Evolutionary conservation across 2,329 filamentous ascomycete genomes (phyloP), one percentile per base, ranked within the genome.

Genomic region (Zymoseptoria tritici): DNA sequence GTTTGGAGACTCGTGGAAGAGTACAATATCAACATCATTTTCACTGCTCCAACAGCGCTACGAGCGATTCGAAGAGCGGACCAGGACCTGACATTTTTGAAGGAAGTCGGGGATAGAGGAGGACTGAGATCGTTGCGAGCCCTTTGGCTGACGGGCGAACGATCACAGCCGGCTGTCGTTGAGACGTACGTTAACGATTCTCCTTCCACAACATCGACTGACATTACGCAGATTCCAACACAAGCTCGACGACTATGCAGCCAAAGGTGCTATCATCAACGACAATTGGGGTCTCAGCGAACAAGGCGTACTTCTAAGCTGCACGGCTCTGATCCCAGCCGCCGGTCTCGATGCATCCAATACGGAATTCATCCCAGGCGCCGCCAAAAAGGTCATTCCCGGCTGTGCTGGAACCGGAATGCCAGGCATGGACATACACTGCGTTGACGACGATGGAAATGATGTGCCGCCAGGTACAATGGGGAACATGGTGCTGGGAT

Each of bases 371-470:
- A 91, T 88, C 67, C 89, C 91, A 0, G 93, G 93, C 0, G 93
- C 89, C 62, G 93, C 92, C 4, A 92, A 92, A 0, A 94, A 96
- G 72, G 83, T 91, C 0, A 90, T 95, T 86, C 92, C 91, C 0
- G 93, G 92, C 0, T 93, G 89, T 61, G 92, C 92, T 4, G 92
- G 92, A 0, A 94, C 95, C 71, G 83, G 91, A 0, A 90, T 95
- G 86, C 92, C 91, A 0, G 92, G 92, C 0, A 97, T 96, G 68
- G 90, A 96, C 67, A 87, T 97, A 2, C 83, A 87, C n/a, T 81
- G 93, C 13, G 91, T 97, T 2, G 85, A 96, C 71, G 91, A 97
- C 68, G 78, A 84, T 0, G 92, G 92, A 4, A 80, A 81, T 1
- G 87, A 91, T 71, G 79, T 95, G 0, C 73, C 81, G 16, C 79